Conservation (phyloP, 495 filamentous ascomycete species). For the Aspergillus wentii region DNA sequence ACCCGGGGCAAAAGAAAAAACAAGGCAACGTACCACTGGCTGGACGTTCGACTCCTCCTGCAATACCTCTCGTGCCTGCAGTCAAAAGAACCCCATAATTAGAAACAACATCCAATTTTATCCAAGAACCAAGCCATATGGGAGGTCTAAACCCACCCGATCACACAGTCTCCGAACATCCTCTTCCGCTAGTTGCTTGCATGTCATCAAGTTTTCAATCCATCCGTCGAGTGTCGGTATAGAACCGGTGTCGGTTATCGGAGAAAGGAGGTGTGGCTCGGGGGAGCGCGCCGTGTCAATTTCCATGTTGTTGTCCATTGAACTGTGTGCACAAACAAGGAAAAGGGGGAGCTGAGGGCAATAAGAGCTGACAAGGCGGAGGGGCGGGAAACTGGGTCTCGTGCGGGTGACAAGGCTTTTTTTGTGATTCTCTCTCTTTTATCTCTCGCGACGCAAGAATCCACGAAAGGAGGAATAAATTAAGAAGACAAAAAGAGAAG, state of each 20-base stretch:
- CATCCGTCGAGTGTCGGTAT: conserved; percentile 94
- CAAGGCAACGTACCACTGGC: conserved; percentile 75
- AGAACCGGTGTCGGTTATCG: conserved; percentile 73
- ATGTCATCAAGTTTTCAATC: conserved; percentile 97
- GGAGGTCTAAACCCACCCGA: conserved; percentile 67
- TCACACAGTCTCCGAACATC: conserved; percentile 97
- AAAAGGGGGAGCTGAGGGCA: conserved; percentile 12
- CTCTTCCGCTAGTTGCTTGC: conserved; percentile 92
- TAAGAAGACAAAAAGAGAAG: conserved; percentile 8
- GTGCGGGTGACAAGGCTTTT: conserved; percentile 15
- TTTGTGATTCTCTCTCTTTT: conserved; percentile 3
- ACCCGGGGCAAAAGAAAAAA: conserved; percentile 13
- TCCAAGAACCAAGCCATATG: too few species aligned
- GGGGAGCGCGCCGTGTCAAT: conserved; percentile 74
- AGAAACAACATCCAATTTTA: too few species aligned
- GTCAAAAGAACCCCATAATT: conserved; percentile 15
- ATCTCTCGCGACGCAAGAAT: conserved; percentile 9
- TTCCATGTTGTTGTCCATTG: conserved; percentile 99
- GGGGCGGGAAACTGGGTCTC: conserved; percentile 30
- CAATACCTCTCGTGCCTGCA: conserved; percentile 87
- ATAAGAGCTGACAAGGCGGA: conserved; percentile 11
- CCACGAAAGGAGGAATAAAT: conserved; percentile 7
- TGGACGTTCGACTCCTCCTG: conserved; percentile 98
- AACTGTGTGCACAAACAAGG: conserved; percentile 12
- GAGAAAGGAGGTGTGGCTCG: conserved; percentile 70